Base-by-base conservation (phyloP, 371 early-diverging fungal genomes). In the Phascolomyces articulosus region DNA sequence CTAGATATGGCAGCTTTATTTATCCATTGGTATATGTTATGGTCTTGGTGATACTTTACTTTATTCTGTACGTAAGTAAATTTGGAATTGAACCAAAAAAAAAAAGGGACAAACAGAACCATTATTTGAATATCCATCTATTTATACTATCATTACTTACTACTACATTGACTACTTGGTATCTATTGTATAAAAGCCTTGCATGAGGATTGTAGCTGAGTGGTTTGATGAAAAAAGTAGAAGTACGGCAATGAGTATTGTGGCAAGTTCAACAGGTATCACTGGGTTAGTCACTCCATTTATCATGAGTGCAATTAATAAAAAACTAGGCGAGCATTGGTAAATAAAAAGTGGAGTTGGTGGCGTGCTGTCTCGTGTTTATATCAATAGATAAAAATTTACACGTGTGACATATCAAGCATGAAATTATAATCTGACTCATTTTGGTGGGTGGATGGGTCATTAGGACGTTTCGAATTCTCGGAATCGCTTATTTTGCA, bases 1-100 rank as follows among this genome's bases (percentile, higher is more conserved):
- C n/a, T n/a, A n/a, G n/a, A n/a, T 64, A 10, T 64, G 64, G 64
- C 64, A 64, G 10, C 24, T 64, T n/a, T 64, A 64, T 49, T 26
- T 64, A n/a, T 40, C 49, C 3, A 54, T 55, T 28, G 64, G 58
- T 15, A 24, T 58, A 34, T 48, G 54, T 16, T 64, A 57, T 31
- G 58, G 64, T 0, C 44, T 29, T 23, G 58, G 58, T 20, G 40
- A 27, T 18, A 28, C 28, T 13, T 38, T 47, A 38, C 21, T 59
- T 26, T 41, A 27, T 11, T 44, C 41, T 16, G 59, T 59, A 44
- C 27, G 29, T 59, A 40, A 20, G 16, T 8, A 44, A 20, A 0
- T 31, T 29, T 38, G 2, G 15, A 13, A 3, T 3, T 4, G 40
- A 40, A 34, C 11, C 9, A 11, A 9, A 34, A 34, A 9, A 34